phyloP scores from a whole-genome alignment of 2,329 filamentous ascomycete species.

The Pseudopithomyces maydicus region DNA sequence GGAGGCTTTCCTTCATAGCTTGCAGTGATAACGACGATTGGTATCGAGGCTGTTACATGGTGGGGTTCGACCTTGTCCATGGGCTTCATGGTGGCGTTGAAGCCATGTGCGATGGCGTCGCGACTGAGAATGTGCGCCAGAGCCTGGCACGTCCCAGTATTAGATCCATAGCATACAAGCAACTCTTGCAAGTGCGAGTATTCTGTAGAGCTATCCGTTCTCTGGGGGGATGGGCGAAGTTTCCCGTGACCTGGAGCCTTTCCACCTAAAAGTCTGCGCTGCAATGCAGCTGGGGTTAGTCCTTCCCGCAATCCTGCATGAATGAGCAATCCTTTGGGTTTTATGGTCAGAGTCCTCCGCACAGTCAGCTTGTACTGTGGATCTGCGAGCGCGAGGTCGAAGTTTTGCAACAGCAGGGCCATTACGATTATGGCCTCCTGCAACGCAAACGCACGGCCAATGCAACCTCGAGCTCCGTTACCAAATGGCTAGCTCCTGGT shows the following conservation, averaged over 20 bases:
- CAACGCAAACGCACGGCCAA: slow-evolving; percentile 75
- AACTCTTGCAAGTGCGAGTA: background rate
- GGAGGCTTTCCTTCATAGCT: too few species aligned
- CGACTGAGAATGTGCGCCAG: slow-evolving; percentile 14
- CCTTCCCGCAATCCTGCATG: slow-evolving; percentile 11
- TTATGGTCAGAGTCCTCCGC: slow-evolving; percentile 64
- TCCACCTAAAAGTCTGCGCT: background rate
- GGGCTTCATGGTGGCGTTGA: too few species aligned
- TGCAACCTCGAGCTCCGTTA: slow-evolving; percentile 72
- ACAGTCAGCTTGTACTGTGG: slow-evolving; percentile 62
- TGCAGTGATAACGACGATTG: too few species aligned
- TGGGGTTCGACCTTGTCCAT: too few species aligned
- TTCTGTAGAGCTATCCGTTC: background rate
- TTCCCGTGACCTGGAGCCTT: background rate
- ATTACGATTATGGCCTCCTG: slow-evolving; percentile 60
- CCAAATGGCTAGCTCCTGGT: slow-evolving; percentile 61
- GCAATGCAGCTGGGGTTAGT: background rate
- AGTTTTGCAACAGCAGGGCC: slow-evolving; percentile 66
- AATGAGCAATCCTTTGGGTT: slow-evolving; percentile 63
- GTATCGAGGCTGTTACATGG: too few species aligned
- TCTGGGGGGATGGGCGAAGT: background rate
- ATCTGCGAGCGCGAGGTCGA: slow-evolving; percentile 68
- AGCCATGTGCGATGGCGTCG: too few species aligned
- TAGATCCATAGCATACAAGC: slow-evolving; percentile 43
- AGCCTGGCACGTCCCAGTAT: too few species aligned